phyloP scores from a whole-genome alignment of 2,329 filamentous ascomycete species.

The Aspergillus chevalieri region DNA sequence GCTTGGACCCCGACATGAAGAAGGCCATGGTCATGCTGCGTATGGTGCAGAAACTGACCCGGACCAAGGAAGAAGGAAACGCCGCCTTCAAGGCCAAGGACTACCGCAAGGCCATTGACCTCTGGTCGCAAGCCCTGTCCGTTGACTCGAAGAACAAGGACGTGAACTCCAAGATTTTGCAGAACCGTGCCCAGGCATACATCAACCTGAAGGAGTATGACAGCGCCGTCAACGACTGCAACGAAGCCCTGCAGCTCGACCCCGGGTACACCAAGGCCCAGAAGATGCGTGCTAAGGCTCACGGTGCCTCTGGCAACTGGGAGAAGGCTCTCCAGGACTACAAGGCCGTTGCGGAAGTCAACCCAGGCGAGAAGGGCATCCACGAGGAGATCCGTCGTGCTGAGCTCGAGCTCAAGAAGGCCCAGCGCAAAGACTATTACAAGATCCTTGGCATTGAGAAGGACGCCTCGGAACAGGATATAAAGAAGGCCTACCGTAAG shows the following conservation, averaged over 20 bases:
- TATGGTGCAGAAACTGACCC: constrained; percentile 83
- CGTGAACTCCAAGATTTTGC: constrained; percentile 89
- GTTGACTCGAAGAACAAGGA: constrained; percentile 84
- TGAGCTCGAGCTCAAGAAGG: constrained; percentile 95
- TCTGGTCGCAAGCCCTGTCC: constrained; percentile 75
- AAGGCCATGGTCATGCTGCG: constrained; percentile 83
- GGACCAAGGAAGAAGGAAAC: constrained; percentile 93
- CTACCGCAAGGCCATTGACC: constrained; percentile 73
- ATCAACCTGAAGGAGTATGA: constrained; percentile 75
- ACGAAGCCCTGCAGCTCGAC: constrained; percentile 75
- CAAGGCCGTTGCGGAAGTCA: constrained; percentile 76
- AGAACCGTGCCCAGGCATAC: constrained; percentile 84
- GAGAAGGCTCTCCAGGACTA: constrained; percentile 84
- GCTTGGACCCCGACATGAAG: constrained; percentile 84
- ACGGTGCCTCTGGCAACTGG: constrained; percentile 82
- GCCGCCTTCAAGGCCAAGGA: constrained; percentile 77
- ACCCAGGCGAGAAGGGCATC: constrained; percentile 74
- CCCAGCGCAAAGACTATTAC: constrained; percentile 95
- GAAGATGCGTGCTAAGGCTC: constrained; percentile 87
- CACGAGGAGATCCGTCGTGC: constrained; percentile 80
- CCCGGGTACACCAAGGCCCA: constrained; percentile 81
- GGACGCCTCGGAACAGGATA: constrained; percentile 72
- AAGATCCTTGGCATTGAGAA: constrained; percentile 89
- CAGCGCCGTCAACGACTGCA: constrained; percentile 77
- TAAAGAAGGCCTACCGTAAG: constrained; percentile 97